Percentiles rank a stretch among this genome's conserved stretches.
These are phyloP conservation scores for Biscutella laevigata DNA, from an alignment of 441 rosid genomes.

Conservation along the genomic window DNA sequence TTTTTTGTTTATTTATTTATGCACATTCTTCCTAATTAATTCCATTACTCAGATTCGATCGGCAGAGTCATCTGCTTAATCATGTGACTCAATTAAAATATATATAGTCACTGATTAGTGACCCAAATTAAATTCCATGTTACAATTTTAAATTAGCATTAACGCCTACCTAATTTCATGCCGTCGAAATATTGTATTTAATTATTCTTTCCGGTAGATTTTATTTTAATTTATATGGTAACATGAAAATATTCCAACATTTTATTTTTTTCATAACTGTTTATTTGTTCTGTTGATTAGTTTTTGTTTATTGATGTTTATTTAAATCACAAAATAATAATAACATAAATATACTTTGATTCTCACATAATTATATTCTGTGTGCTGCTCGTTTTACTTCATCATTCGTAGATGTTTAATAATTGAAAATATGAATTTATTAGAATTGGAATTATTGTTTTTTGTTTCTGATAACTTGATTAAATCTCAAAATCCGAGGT, in stretches of 20 bases:
- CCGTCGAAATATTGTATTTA: conserved; percentile 6
- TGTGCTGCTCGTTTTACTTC: too few relatives aligned
- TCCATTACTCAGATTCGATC: conserved; percentile 21
- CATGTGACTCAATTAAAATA: conserved; percentile 18
- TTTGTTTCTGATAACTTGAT: too few relatives aligned
- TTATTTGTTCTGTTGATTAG: background rate
- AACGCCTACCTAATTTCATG: conserved; percentile 21
- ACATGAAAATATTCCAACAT: conserved; percentile 31
- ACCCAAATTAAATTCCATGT: conserved; percentile 22
- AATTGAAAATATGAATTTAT: too few relatives aligned
- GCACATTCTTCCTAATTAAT: conserved; percentile 11
- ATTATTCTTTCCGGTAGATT: background rate
- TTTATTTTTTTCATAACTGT: conserved; percentile 8
- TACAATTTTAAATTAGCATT: conserved; percentile 2
- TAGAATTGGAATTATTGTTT: too few relatives aligned
- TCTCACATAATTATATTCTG: too few relatives aligned
- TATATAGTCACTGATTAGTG: background rate
- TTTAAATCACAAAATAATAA: background rate
- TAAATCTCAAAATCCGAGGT: too few relatives aligned
- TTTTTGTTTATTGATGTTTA: too few relatives aligned
- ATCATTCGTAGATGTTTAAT: too few relatives aligned
- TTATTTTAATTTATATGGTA: background rate
- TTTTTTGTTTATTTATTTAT: background rate
- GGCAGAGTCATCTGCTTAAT: conserved; percentile 22
- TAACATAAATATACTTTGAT: too few relatives aligned